Conservation (phyloP, 371 early-diverging fungal genomes). For the Apophysomyces trapeziformis region DNA sequence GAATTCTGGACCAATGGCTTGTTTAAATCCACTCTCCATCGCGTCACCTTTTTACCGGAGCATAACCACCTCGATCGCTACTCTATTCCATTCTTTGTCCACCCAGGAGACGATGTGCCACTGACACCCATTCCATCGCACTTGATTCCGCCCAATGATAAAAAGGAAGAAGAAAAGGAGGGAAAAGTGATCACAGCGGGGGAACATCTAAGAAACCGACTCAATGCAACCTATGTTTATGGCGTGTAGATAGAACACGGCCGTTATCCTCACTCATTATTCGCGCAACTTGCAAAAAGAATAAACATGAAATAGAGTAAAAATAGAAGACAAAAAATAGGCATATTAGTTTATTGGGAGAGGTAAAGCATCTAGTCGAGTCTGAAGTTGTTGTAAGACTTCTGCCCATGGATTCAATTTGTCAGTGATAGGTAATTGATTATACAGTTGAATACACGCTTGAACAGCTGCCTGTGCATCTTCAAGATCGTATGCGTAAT, state of each 20-base stretch:
- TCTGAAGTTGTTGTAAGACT: slow-evolving; percentile 27
- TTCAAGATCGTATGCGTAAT: slow-evolving; percentile 27
- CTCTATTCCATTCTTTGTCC: slow-evolving; percentile 75
- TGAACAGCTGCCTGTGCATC: slow-evolving; percentile 26
- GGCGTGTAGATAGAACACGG: not conserved
- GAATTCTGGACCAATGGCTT: slow-evolving; percentile 73
- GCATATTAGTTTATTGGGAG: too few relatives aligned
- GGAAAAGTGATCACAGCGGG: slow-evolving; percentile 36
- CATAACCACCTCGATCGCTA: slow-evolving; percentile 65
- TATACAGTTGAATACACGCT: slow-evolving; percentile 18
- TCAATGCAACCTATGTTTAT: slow-evolving; percentile 42
- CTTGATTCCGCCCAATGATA: slow-evolving; percentile 20
- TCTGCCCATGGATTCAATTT: slow-evolving; percentile 28
- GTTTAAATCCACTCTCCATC: slow-evolving; percentile 72
- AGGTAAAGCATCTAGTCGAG: slow-evolving; percentile 19
- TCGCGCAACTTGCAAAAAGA: too few relatives aligned
- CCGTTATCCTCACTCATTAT: too few relatives aligned
- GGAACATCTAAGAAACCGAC: slow-evolving; percentile 39
- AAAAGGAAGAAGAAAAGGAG: not conserved
- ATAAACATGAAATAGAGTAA: too few relatives aligned
- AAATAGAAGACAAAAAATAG: slow-evolving; percentile 9
- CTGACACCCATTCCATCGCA: slow-evolving; percentile 52
- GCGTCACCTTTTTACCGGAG: slow-evolving; percentile 68
- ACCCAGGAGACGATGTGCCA: slow-evolving; percentile 48
- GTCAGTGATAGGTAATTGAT: slow-evolving; percentile 18